phyloP scores from a whole-genome alignment of 2,329 filamentous ascomycete genomes.

The Cladophialophora immunda region DNA sequence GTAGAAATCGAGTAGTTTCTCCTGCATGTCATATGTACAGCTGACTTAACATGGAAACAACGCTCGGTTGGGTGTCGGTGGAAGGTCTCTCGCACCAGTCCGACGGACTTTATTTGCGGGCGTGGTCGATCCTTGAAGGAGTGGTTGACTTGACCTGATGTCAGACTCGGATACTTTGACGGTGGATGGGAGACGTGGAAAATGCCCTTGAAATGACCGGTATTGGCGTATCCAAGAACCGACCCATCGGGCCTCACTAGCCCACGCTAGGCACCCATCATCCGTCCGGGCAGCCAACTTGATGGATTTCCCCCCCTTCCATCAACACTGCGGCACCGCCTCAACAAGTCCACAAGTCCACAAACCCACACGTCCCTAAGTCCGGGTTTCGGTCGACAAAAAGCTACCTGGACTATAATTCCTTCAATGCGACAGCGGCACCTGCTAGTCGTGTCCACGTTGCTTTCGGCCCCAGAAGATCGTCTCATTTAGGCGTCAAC shows the following conservation, averaged over 20 bases:
- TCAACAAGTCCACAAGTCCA: not conserved
- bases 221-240: slow-evolving; percentile 2
- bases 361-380: not conserved
- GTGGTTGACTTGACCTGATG: not conserved
- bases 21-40: slow-evolving; percentile 6
- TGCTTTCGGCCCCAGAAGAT: slow-evolving; percentile 1
- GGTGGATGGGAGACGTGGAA: not conserved
- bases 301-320: not conserved
- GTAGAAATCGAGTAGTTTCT: not conserved
- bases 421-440: slow-evolving; percentile 3
- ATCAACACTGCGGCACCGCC: slow-evolving; percentile 9
- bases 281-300: slow-evolving; percentile 6
- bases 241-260: slow-evolving; percentile 2
- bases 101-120: not conserved
- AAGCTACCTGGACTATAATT: not conserved
- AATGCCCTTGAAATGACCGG: slow-evolving; percentile 17
- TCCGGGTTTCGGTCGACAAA: slow-evolving; percentile 2
- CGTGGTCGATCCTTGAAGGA: not conserved
- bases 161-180: slow-evolving; percentile 4
- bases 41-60: not conserved
- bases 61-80: not conserved
- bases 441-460: slow-evolving; percentile 2
- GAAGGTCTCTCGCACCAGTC: not conserved
- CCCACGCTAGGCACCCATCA: not conserved
- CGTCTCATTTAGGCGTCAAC: not conserved